Evolutionary conservation across 129 eudicot species (phyloP), one percentile per base, ranked within the genome.

Genomic region (Deinandra increscens): DNA sequence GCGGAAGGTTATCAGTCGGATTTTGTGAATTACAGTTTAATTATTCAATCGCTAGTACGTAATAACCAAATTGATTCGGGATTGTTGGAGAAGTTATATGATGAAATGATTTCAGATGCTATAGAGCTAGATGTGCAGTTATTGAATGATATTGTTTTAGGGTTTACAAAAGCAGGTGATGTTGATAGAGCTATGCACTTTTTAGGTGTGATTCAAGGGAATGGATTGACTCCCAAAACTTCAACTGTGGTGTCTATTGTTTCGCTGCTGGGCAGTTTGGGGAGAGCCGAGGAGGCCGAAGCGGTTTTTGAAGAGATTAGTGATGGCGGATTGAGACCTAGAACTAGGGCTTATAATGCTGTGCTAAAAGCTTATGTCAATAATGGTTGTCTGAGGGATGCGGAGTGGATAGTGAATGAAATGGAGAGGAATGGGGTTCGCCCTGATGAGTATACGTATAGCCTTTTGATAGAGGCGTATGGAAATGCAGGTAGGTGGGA

Each of bases 401-500:
- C 97, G 0, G 98, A 93, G 53, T 83, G 74, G 80, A 53, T 93
- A 22, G 98, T 89, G 67, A 81, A 84, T 3, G 95, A 87, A 74
- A 93, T 93, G 98, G 98, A 93, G 81, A 79, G 75, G 79, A 77
- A 80, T 22, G 97, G 88, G 70, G 92, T 93, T 50, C 66, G 48
- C 3, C 92, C 98, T 0, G 98, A 93, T 74, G 95, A 89, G 59
- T 78, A 84, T 60, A 93, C 98, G 0, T 93, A 93, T 75, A 82
- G 98, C 39, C 75, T 85, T 48, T 79, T 93, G 50, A 93, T 93
- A 26, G 97, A 89, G 70, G 98, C 98, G 6, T 93, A 93, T 74
- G 97, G 86, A 33, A 81, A 87, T 73, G 97, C 95, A 0, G 97
- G 98, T 4, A 79, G 98, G 78, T 93, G 95, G 96, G 98, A 93